phyloP scores from a whole-genome alignment of 1,284 basidiomycete species.

The Irpex sp. region DNA sequence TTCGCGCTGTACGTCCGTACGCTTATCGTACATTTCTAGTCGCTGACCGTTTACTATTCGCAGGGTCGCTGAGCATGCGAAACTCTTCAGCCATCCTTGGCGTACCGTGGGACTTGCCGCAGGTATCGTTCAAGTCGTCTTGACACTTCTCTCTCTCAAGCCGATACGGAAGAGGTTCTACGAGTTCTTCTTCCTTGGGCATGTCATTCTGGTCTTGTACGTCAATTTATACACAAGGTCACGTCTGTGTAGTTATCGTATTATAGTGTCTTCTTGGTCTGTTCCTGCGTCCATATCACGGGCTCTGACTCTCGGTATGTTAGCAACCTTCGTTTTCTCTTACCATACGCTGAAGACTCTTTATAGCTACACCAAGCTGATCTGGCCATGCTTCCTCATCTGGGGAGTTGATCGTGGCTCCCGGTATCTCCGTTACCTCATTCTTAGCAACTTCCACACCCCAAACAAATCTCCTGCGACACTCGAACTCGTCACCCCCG shows the following conservation, averaged over 20 bases:
- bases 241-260: neutral
- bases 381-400: slow-evolving; percentile 9
- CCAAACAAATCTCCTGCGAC: slow-evolving; percentile 16
- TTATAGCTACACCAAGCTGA: slow-evolving; percentile 2
- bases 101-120: slow-evolving; percentile 24
- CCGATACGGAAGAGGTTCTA: slow-evolving; percentile 32
- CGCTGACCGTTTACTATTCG: neutral
- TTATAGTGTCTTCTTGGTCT: slow-evolving; percentile 12
- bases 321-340: neutral
- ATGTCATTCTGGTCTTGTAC: slow-evolving; percentile 32
- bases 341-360: neutral
- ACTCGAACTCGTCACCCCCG: slow-evolving; percentile 11
- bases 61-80: neutral
- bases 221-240: neutral
- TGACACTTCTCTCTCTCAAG: slow-evolving; percentile 29
- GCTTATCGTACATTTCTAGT: too few species aligned
- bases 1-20: slow-evolving; percentile 22
- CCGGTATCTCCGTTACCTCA: slow-evolving; percentile 8
- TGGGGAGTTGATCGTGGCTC: slow-evolving; percentile 9
- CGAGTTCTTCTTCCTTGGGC: slow-evolving; percentile 38
- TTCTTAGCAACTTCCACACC: slow-evolving; percentile 5
- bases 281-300: neutral
- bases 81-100: slow-evolving; percentile 8
- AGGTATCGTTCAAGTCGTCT: slow-evolving; percentile 26
- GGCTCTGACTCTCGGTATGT: neutral